These are phyloP conservation scores for Clavaria fumosa DNA, from an alignment of 768 basidiomycete genomes.

Conservation along the genomic window DNA sequence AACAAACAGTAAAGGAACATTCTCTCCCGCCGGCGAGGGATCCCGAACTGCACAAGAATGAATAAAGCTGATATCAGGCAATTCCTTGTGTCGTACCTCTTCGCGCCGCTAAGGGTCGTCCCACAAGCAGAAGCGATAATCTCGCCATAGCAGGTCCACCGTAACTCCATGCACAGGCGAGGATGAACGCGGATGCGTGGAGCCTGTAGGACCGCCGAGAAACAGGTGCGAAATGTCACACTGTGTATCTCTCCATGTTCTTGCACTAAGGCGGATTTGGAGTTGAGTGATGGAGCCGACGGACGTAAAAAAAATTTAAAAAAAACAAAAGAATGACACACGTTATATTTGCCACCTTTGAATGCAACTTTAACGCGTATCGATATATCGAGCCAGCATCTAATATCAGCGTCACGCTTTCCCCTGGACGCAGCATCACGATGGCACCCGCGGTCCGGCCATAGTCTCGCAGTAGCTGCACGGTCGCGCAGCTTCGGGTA, in stretches of 20 bases:
- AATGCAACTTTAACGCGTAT: slow-evolving; percentile 50
- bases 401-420: slow-evolving; percentile 49
- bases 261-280: slow-evolving; percentile 34
- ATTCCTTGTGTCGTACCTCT: neutral
- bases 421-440: slow-evolving; percentile 43
- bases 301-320: slow-evolving; percentile 3
- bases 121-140: slow-evolving; percentile 38
- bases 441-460: slow-evolving; percentile 37
- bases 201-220: slow-evolving; percentile 20
- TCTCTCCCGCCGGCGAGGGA: no score
- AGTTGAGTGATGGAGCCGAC: neutral
- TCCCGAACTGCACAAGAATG: no score
- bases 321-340: slow-evolving; percentile 20
- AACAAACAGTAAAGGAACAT: no score
- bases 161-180: slow-evolving; percentile 36
- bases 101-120: neutral
- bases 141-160: slow-evolving; percentile 53
- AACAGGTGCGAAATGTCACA: slow-evolving; percentile 51
- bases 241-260: slow-evolving; percentile 48
- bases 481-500: slow-evolving; percentile 43
- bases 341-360: slow-evolving; percentile 58
- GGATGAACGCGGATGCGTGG: slow-evolving; percentile 19
- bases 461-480: slow-evolving; percentile 52
- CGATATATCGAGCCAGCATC: slow-evolving; percentile 55
- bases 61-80: no score